phyloP scores from a whole-genome alignment of 116 monocot species.

The Papilionanthe hybrid region DNA sequence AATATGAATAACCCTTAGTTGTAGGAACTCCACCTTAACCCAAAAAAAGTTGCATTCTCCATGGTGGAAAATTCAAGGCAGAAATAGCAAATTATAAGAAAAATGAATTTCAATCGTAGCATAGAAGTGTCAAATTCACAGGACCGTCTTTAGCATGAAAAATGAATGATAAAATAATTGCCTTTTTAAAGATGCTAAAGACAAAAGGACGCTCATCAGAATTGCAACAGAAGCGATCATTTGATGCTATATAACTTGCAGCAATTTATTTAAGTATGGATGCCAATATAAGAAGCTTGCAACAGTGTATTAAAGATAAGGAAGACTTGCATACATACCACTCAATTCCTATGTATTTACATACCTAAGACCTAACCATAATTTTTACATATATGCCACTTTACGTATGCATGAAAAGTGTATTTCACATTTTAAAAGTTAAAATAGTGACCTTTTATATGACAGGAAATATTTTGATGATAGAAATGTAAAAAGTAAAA shows the following conservation, averaged over 20 bases:
- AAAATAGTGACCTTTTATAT: too few relatives aligned
- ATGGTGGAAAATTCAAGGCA: not conserved
- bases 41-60: not conserved
- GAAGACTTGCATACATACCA: too few relatives aligned
- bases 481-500: too few relatives aligned
- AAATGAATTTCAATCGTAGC: not conserved
- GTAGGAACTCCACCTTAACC: too few relatives aligned
- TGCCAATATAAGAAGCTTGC: too few relatives aligned
- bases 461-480: too few relatives aligned
- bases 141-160: not conserved
- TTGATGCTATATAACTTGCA: not conserved
- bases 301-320: not conserved
- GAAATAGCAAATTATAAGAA: not conserved
- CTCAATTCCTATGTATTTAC: too few relatives aligned
- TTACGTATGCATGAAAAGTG: too few relatives aligned
- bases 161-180: not conserved
- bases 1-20: not conserved
- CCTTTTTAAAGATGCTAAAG: not conserved
- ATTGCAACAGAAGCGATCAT: not conserved
- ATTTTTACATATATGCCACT: too few relatives aligned
- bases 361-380: too few relatives aligned
- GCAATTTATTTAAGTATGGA: not conserved
- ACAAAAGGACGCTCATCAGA: not conserved
- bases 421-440: too few relatives aligned
- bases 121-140: slow-evolving; percentile 1